phyloP scores from a whole-genome alignment of 176 grass and related monocot genomes.

The Carex myosuroides region DNA sequence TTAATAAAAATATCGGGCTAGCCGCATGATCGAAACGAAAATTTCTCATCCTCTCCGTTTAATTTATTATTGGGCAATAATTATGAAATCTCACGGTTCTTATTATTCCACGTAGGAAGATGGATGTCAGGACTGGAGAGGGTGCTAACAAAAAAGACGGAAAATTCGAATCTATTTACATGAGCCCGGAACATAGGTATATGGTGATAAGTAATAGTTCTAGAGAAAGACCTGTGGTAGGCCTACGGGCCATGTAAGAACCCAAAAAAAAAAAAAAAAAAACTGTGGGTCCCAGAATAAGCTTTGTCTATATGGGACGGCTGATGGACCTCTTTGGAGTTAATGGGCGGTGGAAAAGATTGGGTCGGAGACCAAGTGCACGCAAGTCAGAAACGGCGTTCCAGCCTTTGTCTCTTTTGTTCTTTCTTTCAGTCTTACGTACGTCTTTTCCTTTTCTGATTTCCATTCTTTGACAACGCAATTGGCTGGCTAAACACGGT shows the following conservation, averaged over 20 bases:
- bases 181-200: neutral
- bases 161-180: neutral
- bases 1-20: too few species aligned
- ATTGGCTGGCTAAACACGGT: neutral
- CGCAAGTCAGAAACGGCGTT: neutral
- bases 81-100: neutral
- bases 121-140: neutral
- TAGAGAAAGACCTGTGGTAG: neutral
- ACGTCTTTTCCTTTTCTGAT: neutral
- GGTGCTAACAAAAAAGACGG: neutral
- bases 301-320: neutral
- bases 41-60: neutral
- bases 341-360: neutral
- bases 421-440: neutral
- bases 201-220: neutral
- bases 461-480: neutral
- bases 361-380: neutral
- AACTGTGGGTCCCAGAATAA: neutral
- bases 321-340: neutral
- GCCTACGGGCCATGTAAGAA: too few species aligned
- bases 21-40: neutral
- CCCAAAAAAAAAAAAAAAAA: too few species aligned
- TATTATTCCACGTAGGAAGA: neutral
- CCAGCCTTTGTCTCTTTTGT: neutral
- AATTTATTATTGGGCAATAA: neutral